Percentiles rank a stretch among this genome's conserved stretches.
phyloP scores from a whole-genome alignment of 306 rosid genomes.

The Rosa persica region DNA sequence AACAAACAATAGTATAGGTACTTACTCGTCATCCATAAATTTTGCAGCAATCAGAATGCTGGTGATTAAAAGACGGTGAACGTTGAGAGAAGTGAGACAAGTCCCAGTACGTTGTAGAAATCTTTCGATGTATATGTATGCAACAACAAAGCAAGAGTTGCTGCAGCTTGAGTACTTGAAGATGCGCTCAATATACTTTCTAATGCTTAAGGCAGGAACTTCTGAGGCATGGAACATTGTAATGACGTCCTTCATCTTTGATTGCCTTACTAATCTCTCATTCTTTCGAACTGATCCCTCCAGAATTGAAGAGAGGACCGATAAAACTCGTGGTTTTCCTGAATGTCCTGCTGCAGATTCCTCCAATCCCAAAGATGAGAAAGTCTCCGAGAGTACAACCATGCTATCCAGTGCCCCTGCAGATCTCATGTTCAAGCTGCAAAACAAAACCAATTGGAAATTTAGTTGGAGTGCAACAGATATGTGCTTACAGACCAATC shows the following conservation, averaged over 20 bases:
- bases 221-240: conserved; percentile 55
- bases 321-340: conserved; percentile 33
- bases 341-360: conserved; percentile 18
- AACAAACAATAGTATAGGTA: neutral
- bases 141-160: conserved; percentile 56
- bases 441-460: neutral
- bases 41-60: conserved; percentile 60
- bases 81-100: conserved; percentile 53
- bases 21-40: conserved; percentile 53
- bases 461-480: neutral
- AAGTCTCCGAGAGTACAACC: conserved; percentile 21
- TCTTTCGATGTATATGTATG: conserved; percentile 68
- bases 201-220: conserved; percentile 53
- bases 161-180: conserved; percentile 57
- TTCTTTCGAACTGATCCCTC: conserved; percentile 48
- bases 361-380: conserved; percentile 29
- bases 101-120: conserved; percentile 34
- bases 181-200: conserved; percentile 55
- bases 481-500: neutral
- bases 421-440: conserved; percentile 28
- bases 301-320: conserved; percentile 32
- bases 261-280: conserved; percentile 30
- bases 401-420: conserved; percentile 14
- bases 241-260: conserved; percentile 27
- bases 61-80: conserved; percentile 68